A percentile compares a stretch with the other conserved stretches of the same genome.
phyloP scores from a whole-genome alignment of 78 protist species.

The Fonticula alba region DNA sequence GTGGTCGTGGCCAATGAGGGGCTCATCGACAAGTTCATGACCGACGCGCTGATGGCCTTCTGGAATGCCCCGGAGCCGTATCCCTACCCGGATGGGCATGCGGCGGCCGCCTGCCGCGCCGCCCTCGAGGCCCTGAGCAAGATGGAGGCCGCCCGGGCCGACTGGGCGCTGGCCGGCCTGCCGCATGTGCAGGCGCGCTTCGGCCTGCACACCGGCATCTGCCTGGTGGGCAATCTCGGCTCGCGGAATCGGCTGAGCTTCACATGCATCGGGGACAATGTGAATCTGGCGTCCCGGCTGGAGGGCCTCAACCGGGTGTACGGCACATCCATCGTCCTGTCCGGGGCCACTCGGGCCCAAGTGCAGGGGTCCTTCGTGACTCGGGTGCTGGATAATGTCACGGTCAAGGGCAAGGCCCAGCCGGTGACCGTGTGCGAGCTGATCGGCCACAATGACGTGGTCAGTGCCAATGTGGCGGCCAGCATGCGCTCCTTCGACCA shows the following conservation, averaged over 20 bases:
- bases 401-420: too few species aligned
- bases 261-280: conserved; percentile 29
- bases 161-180: not conserved
- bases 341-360: conserved; percentile 2
- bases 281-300: conserved; percentile 28
- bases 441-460: too few species aligned
- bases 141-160: not conserved
- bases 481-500: too few species aligned
- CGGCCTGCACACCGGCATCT: conserved; percentile 25
- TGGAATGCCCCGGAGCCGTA: too few species aligned
- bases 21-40: too few species aligned
- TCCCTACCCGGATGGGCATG: not conserved
- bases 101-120: not conserved
- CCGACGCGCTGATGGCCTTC: too few species aligned
- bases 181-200: conserved; percentile 10
- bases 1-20: too few species aligned
- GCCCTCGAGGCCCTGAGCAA: not conserved
- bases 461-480: too few species aligned
- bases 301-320: conserved; percentile 20
- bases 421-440: too few species aligned
- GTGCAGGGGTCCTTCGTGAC: too few species aligned
- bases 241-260: conserved; percentile 4
- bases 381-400: too few species aligned
- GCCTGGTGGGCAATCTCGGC: conserved; percentile 26
- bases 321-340: not conserved